Conservation (phyloP, 176 grass and related monocot species). For the Panicum miliaceum region DNA sequence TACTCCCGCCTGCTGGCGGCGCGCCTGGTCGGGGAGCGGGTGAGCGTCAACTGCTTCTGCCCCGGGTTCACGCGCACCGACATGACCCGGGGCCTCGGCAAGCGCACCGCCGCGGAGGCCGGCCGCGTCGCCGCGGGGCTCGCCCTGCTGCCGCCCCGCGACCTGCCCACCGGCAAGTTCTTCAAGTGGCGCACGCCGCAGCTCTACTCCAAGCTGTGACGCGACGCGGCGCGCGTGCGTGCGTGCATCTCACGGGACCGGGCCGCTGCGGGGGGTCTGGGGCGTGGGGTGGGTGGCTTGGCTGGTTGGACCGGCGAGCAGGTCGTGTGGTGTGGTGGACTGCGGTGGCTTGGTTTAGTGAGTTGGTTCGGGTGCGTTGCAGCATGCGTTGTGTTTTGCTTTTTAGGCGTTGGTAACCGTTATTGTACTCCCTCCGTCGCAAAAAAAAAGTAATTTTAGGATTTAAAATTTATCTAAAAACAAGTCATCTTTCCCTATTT, state of each 20-base stretch:
- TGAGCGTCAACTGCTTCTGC: constrained; percentile 97
- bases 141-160: constrained; percentile 54
- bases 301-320: not conserved
- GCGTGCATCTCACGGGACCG: not conserved
- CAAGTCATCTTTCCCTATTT: no score
- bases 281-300: not conserved
- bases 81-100: constrained; percentile 74
- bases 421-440: no score
- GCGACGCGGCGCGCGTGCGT: not conserved
- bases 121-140: constrained; percentile 49
- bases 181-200: constrained; percentile 71
- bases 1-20: constrained; percentile 76
- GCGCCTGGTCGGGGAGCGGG: constrained; percentile 47
- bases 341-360: not conserved
- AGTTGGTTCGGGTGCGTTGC: not conserved
- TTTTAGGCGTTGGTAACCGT: not conserved
- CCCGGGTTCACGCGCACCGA: constrained; percentile 88
- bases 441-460: no score
- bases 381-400: not conserved
- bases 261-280: not conserved
- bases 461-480: no score
- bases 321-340: not conserved
- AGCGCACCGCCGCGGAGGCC: constrained; percentile 67
- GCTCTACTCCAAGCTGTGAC: constrained; percentile 78
- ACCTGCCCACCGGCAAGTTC: constrained; percentile 79